Evolutionary conservation across 192 early-diverging fungal species (phyloP).

Genomic region (Rhizoclosmatium globosum): DNA sequence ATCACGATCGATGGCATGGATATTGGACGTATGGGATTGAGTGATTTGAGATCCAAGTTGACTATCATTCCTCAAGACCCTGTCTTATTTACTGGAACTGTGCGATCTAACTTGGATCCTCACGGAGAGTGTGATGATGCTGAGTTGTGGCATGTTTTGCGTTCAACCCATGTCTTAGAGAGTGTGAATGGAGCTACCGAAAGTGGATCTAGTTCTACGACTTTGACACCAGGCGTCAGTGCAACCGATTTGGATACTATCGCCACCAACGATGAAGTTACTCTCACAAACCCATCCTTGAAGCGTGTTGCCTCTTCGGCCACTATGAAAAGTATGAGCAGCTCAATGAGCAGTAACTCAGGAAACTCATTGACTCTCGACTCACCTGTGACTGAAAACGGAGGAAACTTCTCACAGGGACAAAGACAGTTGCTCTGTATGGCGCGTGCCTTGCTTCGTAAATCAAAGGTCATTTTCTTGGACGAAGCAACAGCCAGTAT

Average conservation of each 20-base stretch:
- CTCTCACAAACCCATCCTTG: background rate
- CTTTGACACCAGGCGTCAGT: slow-evolving; percentile 9
- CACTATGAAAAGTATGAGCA: too few relatives aligned
- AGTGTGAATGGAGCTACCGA: slow-evolving; percentile 42
- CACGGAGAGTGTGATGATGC: slow-evolving; percentile 60
- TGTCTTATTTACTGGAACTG: slow-evolving; percentile 70
- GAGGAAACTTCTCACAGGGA: slow-evolving; percentile 43
- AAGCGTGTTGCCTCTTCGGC: background rate
- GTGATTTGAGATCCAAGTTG: slow-evolving; percentile 68
- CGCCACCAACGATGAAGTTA: background rate
- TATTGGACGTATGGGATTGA: slow-evolving; percentile 64
- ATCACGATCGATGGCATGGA: slow-evolving; percentile 78
- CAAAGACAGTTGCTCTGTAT: slow-evolving; percentile 59
- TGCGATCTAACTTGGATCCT: slow-evolving; percentile 88
- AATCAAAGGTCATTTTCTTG: slow-evolving; percentile 49
- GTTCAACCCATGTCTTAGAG: slow-evolving; percentile 56
- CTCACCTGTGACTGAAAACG: slow-evolving; percentile 47
- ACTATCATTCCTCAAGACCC: slow-evolving; percentile 87
- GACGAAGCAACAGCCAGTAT: slow-evolving; percentile 50
- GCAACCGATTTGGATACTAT: background rate
- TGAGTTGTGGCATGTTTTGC: slow-evolving; percentile 70
- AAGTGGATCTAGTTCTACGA: background rate
- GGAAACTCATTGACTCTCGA: slow-evolving; percentile 18
- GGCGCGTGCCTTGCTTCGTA: slow-evolving; percentile 53
- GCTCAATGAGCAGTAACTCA: background rate